Evolutionary conservation across 2,329 filamentous ascomycete genomes (phyloP), one percentile per base, ranked within the genome.

Genomic region (Dryadomyces quercivorus): DNA sequence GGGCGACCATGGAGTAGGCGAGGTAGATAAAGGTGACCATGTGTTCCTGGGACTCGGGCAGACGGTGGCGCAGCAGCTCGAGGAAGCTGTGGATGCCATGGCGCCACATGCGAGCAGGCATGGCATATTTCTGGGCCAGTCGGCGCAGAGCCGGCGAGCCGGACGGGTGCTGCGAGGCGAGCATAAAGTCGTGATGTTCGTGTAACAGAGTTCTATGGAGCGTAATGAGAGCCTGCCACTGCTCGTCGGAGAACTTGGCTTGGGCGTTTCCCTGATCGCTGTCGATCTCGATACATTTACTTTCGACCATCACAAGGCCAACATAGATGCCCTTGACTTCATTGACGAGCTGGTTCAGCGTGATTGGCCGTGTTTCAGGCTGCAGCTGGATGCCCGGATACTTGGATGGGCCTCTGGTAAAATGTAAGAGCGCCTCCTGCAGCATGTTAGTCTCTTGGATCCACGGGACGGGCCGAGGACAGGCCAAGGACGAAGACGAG

Each of bases 91-190:
- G 89, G 3, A 97, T 96, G 0, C 88, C 92, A 61, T 95, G 88
- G 0, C 88, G 77, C 93, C 93, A 97, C 87, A 97, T 93, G 0
- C 92, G 75, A 0, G 88, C 89, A 0, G 92, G 91, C 88, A 97
- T 96, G 0, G 83, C 82, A 61, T 95, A 95, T 58, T 93, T 93
- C 0, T 78, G 77, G 0, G 90, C 85, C 0, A 96, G 67, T 0
- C 80, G 73, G 3, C 79, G 76, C 0, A 97, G 66, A 0, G 84
- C 80, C 0, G 75, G 75, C 22, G 77, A 86, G 0, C 89, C 88
- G 0, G 84, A 85, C 0, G 89, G 91, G 63, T 97, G 90, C 60
- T 96, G 90, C 0, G 82, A 87, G 0, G 91, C 91, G 1, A 95
- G 72, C 56, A 96, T 91, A 62, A 92, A 92, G 58, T 92, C 88